Base-by-base conservation (phyloP, 2,329 filamentous ascomycete species). In the Juglanconis oblonga region DNA sequence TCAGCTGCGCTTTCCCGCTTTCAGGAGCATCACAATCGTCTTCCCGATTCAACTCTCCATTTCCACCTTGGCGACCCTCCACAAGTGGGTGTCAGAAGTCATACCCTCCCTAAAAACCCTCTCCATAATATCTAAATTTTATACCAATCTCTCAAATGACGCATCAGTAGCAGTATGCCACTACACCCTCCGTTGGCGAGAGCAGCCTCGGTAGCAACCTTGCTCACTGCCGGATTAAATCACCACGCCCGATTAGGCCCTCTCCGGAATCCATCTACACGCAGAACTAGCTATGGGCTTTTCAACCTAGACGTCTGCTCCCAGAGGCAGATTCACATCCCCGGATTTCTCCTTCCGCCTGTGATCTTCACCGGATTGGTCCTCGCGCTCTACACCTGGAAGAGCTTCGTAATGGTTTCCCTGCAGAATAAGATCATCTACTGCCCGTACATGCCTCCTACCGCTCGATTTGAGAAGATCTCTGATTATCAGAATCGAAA, bases 381-480 rank as follows among this genome's bases (percentile, higher is more conserved):
- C 4, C 67, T 90, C 17, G 80, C 80, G 3, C 76, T 93, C 13
- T 93, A 82, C 81, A 76, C 74, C 2, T 86, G 82, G 79, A 87
- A 87, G 69, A 92, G 89, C 69, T 72, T 86, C 56, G 90, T 91
- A 86, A 85, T 92, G 75, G 79, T 94, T 33, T 66, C 89, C 4
- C 89, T 92, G 70, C 90, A 93, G 73, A 91, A 93, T 69, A 88
- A 88, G 69, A 91, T 93, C 69, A 89, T 93, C 61, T 93, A 92
- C 73, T 91, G 92, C 77, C 88, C 90, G 0, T 88, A 87, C 50
- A 74, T 92, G 54, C 89, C 89, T 17, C 89, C 89, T 2, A 88
- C 88, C 68, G 80, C 89, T 0, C 81, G 89, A 14, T 79, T 81
- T 31, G 87, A 92, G 74, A 85, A 75, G 59, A 87, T 93, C 42